Evolutionary conservation across 2,329 filamentous ascomycete species (phyloP), one percentile per base, ranked within the genome.

Genomic region (Exophiala alcalophila): DNA sequence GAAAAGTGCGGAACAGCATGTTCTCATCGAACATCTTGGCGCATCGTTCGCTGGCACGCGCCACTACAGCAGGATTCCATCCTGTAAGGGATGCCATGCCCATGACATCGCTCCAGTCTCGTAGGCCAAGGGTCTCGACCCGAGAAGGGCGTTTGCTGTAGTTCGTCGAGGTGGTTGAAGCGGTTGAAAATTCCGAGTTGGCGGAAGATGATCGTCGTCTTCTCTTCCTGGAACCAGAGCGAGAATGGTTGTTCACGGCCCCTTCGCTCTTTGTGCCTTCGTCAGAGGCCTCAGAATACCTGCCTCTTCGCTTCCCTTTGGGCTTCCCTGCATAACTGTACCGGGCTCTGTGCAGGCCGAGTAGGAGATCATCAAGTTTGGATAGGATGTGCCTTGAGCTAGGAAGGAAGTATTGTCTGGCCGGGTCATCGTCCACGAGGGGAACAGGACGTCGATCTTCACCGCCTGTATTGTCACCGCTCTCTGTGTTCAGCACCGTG

Each of bases 31-130:
- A 95, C 0, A 95, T 68, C 31, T 77, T 69, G 2, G 84, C 78
- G 57, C 90, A 97, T 34, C 91, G 77, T 57, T 81, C 73, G 2
- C 84, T 77, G 0, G 88, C 77, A 20, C 86, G 77, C 38, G 80
- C 76, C 9, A 96, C 65, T 1, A 81, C 83, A 1, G 68, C 63
- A 1, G 47, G 26, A 1, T 84, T 69, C 64, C 89, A 90, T 0
- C 85, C 87, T 2, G 77, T 77, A 35, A 94, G 66, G 0, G 86
- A 76, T 2, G 91, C 91, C 1, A 88, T 73, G 0, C 86, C 86
- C 19, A 96, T 66, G 1, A 96, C 77, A 53, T 94, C 86, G 53
- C 81, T 84, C 91, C 91, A 97, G 65, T 94, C 85, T 15, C 85
- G 76, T 9, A 80, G 67, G 19, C 59, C 59, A 24, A 58, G 56